phyloP scores from a whole-genome alignment of 2,329 filamentous ascomycete species.

The Colletotrichum chrysophilum region DNA sequence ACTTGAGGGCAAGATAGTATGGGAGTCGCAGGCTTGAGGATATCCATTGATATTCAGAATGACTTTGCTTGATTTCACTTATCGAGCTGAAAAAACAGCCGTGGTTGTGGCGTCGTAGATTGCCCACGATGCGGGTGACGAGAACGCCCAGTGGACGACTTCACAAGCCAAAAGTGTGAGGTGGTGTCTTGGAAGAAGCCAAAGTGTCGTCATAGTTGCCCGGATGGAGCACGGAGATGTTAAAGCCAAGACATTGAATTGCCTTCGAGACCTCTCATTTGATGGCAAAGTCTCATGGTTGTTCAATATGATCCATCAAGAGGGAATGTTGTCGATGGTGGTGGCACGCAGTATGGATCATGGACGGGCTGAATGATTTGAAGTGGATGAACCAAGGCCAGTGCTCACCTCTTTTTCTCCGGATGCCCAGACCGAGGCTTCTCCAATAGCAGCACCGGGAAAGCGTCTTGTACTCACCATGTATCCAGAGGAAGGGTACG shows the following conservation, averaged over 20 bases:
- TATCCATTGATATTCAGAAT: not conserved
- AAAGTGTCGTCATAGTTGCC: not conserved
- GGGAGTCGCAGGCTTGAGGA: not conserved
- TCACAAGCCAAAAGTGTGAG: not conserved
- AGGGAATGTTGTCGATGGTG: not conserved
- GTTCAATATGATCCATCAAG: not conserved
- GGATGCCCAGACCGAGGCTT: not conserved
- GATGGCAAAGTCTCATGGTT: not conserved
- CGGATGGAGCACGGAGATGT: not conserved
- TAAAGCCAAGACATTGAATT: not conserved
- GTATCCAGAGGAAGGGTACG: constrained; percentile 2
- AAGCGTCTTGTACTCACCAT: not conserved
- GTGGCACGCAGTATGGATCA: not conserved
- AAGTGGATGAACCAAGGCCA: not conserved
- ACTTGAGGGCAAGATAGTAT: not conserved
- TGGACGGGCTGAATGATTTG: not conserved
- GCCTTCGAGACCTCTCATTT: not conserved
- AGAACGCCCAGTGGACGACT: not conserved
- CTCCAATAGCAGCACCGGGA: not conserved
- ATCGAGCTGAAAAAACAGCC: not conserved
- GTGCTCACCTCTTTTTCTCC: not conserved
- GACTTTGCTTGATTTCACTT: not conserved
- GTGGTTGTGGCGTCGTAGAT: not conserved
- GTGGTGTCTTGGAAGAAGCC: not conserved
- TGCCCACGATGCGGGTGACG: not conserved